Evolutionary conservation across 75 land plant genomes (phyloP).

Genomic region (Sequoia sempervirens): DNA sequence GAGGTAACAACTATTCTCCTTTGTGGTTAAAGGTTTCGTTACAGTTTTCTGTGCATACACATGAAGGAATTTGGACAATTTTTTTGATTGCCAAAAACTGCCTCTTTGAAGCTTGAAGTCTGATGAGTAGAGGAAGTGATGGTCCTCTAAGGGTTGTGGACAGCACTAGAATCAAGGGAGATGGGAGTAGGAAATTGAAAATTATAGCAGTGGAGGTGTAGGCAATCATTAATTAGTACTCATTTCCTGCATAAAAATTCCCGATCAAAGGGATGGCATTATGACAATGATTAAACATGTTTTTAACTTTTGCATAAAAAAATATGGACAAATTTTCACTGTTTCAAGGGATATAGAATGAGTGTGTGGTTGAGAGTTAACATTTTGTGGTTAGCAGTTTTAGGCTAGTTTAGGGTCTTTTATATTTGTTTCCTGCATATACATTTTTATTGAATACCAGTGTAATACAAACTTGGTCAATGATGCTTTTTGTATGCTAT

Average conservation of each 20-base stretch:
- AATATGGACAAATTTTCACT: not conserved
- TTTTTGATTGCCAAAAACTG: not conserved
- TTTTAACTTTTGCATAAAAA: too few relatives aligned
- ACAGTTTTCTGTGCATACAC: not conserved
- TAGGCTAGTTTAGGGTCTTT: not conserved
- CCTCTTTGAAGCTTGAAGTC: not conserved
- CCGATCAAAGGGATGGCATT: not conserved
- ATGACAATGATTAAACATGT: too few relatives aligned
- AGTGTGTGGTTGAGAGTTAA: not conserved
- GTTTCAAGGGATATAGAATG: not conserved
- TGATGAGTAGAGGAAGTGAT: not conserved
- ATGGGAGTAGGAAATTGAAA: not conserved
- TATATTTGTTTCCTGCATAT: not conserved
- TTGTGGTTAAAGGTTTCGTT: not conserved
- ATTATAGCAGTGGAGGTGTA: not conserved
- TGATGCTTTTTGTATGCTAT: slow-evolving; percentile 1
- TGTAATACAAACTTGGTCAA: not conserved
- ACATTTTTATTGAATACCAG: not conserved
- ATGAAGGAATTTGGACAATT: not conserved
- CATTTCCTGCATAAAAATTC: not conserved
- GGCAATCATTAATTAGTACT: not conserved
- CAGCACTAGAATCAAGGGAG: not conserved
- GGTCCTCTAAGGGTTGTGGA: not conserved
- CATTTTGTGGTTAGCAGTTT: not conserved
- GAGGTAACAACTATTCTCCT: not conserved